Evolutionary conservation across 108 stramenopile genomes (phyloP).

Genomic region (Nitzschia sp.): DNA sequence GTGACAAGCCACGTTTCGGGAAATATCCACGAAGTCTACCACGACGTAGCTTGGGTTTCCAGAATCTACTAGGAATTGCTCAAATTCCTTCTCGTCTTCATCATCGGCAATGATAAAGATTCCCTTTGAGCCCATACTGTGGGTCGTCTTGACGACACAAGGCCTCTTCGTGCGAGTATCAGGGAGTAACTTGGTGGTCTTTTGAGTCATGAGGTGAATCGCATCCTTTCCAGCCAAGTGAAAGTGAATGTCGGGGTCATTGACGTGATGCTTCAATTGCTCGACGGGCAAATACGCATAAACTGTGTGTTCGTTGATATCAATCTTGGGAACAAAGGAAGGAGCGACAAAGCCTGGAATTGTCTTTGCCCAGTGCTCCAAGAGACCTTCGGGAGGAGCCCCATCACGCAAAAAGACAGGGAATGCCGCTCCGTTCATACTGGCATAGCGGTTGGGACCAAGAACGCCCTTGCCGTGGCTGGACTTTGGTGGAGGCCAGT

Average conservation of each 20-base stretch:
- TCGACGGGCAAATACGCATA: conserved; percentile 40
- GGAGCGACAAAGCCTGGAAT: conserved; percentile 22
- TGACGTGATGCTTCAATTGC: conserved; percentile 34
- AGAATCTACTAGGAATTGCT: conserved; percentile 30
- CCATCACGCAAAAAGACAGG: conserved; percentile 28
- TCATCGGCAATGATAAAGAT: conserved; percentile 44
- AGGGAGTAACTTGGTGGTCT: conserved; percentile 41
- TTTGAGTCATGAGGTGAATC: conserved; percentile 38
- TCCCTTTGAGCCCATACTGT: conserved; percentile 42
- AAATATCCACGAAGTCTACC: conserved; percentile 37
- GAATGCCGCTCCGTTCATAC: conserved; percentile 27
- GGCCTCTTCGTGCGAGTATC: conserved; percentile 33
- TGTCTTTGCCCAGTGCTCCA: conserved; percentile 31
- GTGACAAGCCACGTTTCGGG: conserved; percentile 42
- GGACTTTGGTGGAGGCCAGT: conserved; percentile 37
- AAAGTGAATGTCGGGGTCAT: conserved; percentile 34
- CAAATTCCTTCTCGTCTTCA: conserved; percentile 36
- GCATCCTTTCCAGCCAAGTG: conserved; percentile 45
- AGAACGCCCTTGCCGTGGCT: conserved; percentile 10
- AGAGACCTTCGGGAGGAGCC: conserved; percentile 19
- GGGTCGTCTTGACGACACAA: conserved; percentile 45
- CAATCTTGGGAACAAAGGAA: conserved; percentile 17
- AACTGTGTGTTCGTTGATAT: conserved; percentile 14
- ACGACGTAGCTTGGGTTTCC: conserved; percentile 42
- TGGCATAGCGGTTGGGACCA: conserved; percentile 32